Conservation (phyloP, 768 basidiomycete genomes). For the Boletellus ananiceps region DNA sequence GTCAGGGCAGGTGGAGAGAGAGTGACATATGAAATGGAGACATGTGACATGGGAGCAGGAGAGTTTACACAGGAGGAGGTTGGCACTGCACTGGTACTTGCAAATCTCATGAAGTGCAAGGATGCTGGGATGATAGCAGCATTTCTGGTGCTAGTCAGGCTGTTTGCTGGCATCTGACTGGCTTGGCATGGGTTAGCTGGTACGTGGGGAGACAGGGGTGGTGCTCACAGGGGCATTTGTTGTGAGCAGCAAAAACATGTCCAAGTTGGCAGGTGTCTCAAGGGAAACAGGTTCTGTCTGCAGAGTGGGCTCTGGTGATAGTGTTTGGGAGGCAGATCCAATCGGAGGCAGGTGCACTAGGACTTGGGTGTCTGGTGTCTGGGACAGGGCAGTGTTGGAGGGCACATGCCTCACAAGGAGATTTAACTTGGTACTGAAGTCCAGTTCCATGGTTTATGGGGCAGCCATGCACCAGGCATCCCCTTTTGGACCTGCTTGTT, state of each 20-base stretch:
- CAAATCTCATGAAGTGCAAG: slow-evolving; percentile 89
- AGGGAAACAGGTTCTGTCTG: neutral
- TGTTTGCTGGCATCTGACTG: slow-evolving; percentile 24
- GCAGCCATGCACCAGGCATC: slow-evolving; percentile 39
- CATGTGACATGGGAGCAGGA: slow-evolving; percentile 90
- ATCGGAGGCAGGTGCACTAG: neutral
- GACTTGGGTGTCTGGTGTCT: neutral
- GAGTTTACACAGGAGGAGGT: slow-evolving; percentile 79
- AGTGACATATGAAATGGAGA: slow-evolving; percentile 18
- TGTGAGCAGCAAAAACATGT: slow-evolving; percentile 8
- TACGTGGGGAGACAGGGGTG: slow-evolving; percentile 1
- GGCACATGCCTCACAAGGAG: slow-evolving; percentile 2
- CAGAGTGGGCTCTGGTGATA: neutral
- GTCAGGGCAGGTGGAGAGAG: slow-evolving; percentile 1
- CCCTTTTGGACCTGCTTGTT: slow-evolving; percentile 36
- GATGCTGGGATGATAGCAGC: slow-evolving; percentile 85
- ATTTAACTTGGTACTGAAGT: slow-evolving; percentile 15
- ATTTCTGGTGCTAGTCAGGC: slow-evolving; percentile 39
- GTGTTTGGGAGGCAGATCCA: no score
- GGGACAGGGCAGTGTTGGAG: neutral
- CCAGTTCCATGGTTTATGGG: slow-evolving; percentile 40
- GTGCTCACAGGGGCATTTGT: slow-evolving; percentile 25
- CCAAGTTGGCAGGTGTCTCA: neutral
- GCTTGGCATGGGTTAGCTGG: slow-evolving; percentile 15
- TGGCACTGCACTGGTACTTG: slow-evolving; percentile 92